Evolutionary conservation across 768 basidiomycete genomes (phyloP), one percentile per base, ranked within the genome.

Genomic region (Mycena filopes): DNA sequence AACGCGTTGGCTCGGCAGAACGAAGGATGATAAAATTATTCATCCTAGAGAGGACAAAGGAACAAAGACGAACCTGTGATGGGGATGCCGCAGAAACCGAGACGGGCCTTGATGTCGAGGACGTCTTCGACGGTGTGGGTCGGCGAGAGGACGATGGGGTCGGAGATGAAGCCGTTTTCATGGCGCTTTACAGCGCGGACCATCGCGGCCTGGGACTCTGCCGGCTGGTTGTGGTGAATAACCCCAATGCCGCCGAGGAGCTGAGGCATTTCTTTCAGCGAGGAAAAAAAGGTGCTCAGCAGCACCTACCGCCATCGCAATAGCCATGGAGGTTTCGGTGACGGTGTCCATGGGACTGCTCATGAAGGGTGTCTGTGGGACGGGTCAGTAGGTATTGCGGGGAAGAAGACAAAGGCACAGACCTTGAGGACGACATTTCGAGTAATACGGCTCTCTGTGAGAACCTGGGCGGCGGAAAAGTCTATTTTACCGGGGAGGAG

Each of bases 281-380:
- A n/a, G 42, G 56, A 63, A 42, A 70, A 56, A 66, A 26, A 48
- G 50, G 49, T 49, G 54, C 33, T 43, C 40, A 46, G 16, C 29
- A 61, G 16, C 61, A 59, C 91, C 81, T 77, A 96, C 94, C 78
- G 95, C 95, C 86, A 97, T 89, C 53, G 90, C 82, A 75, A 97
- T 95, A 31, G 94, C 95, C 94, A 96, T 97, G 64, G 94, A 89
- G 57, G 86, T 88, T 79, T 98, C 98, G 1, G 98, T 99, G 71
- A 99, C 98, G 47, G 98, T 99, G 82, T 99, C 98, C 98, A 99
- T 99, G 18, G 98, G 97, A 55, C 94, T 96, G 77, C 95, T 97
- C 83, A 98, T 83, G 81, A 99, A 97, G 0, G 97, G 98, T 0
- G 96, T 96, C 81, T n/a, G n/a, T n/a, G n/a, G n/a, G n/a, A n/a